Evolutionary conservation across 148 eudicot species (phyloP).

Genomic region (Cornus controversa): DNA sequence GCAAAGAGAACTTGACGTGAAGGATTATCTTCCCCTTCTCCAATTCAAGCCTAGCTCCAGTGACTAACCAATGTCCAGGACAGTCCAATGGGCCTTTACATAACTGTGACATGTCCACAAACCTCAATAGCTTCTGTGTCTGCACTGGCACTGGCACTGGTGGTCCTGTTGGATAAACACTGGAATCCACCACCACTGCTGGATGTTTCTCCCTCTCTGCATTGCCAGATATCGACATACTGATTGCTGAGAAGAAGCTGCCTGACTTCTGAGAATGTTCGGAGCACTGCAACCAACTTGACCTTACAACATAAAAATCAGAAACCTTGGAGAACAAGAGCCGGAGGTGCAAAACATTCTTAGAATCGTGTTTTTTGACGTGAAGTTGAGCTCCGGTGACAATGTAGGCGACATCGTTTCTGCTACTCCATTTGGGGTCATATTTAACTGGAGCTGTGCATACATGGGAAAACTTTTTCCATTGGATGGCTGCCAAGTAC

Average conservation of each 20-base stretch:
- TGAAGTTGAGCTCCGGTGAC: constrained; percentile 81
- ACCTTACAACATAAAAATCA: constrained; percentile 35
- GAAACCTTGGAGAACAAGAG: constrained; percentile 54
- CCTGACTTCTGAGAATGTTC: constrained; percentile 45
- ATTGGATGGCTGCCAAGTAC: constrained; percentile 59
- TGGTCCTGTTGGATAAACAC: constrained; percentile 68
- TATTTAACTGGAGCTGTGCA: constrained; percentile 66
- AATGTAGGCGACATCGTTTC: constrained; percentile 37
- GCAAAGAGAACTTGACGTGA: constrained; percentile 66
- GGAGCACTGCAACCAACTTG: constrained; percentile 54
- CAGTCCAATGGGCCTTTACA: constrained; percentile 63
- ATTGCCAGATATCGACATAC: constrained; percentile 41
- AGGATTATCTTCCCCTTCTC: constrained; percentile 63
- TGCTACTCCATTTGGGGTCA: constrained; percentile 42
- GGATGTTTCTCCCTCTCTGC: constrained; percentile 39
- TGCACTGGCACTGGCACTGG: constrained; percentile 61
- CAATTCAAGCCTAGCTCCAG: constrained; percentile 67
- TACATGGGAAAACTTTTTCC: constrained; percentile 64
- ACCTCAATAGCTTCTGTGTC: constrained; percentile 53
- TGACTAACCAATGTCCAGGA: constrained; percentile 86
- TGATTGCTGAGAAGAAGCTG: constrained; percentile 37
- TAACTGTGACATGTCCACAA: constrained; percentile 58
- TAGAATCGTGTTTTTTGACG: constrained; percentile 48
- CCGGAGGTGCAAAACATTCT: constrained; percentile 60
- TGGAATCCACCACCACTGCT: constrained; percentile 62